These are phyloP conservation scores for Chlamydomonas reinhardtii DNA, from an alignment of 163 green algal species.

Conservation along the genomic window DNA sequence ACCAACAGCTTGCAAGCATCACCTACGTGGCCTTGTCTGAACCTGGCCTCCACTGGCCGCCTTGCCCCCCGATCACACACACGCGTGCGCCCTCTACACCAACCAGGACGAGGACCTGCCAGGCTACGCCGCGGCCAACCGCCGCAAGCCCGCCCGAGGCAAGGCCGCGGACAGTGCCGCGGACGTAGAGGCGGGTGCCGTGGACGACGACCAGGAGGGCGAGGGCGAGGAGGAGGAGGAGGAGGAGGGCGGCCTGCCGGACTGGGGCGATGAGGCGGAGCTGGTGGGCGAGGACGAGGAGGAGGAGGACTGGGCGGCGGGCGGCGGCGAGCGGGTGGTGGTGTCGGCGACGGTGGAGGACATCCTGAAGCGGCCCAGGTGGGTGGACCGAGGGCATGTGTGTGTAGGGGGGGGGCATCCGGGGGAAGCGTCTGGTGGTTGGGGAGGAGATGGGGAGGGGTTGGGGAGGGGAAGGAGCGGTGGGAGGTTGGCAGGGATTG, in stretches of 20 bases:
- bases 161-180: not conserved
- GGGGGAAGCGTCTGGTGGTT: not conserved
- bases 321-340: not conserved
- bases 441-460: not conserved
- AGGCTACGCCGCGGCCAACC: not conserved
- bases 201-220: not conserved
- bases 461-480: too few species aligned
- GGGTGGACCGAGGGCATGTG: not conserved
- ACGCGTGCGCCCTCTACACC: too few species aligned
- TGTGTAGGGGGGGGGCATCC: not conserved
- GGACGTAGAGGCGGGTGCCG: not conserved
- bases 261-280: constrained; percentile 24
- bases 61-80: too few species aligned
- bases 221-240: not conserved
- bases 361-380: constrained; percentile 53
- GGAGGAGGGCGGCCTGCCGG: not conserved
- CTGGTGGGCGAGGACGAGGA: constrained; percentile 23
- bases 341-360: constrained; percentile 50
- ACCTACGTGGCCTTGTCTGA: too few species aligned
- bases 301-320: constrained; percentile 11
- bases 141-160: not conserved
- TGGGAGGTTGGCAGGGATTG: too few species aligned
- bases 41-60: too few species aligned
- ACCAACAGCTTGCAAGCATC: too few species aligned
- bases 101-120: constrained; percentile 22